Percentiles rank a stretch among this genome's conserved stretches.
Conservation (phyloP, 1,139 yeast species). For the Zhuliangozyma blackwelliae region DNA sequence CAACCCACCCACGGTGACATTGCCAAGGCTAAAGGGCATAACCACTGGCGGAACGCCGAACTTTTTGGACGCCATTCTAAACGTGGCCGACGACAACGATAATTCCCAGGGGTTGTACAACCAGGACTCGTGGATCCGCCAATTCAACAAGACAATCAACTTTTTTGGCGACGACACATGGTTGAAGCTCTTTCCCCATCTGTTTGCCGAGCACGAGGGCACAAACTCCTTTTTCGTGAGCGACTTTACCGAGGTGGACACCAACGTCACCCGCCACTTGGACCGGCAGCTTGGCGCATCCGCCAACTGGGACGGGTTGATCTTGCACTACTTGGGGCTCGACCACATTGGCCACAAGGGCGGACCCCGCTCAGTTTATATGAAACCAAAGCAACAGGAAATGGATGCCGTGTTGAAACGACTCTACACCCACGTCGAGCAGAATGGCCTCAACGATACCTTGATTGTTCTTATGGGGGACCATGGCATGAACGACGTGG, state of each 20-base stretch:
- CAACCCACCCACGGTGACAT: conserved; percentile 81
- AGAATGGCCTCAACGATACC: conserved; percentile 27
- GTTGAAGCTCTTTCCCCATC: conserved; percentile 78
- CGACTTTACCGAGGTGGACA: conserved; percentile 90
- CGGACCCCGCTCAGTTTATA: conserved; percentile 76
- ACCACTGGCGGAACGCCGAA: conserved; percentile 81
- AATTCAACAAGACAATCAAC: conserved; percentile 57
- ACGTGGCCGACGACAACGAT: conserved; percentile 86
- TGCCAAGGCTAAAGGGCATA: conserved; percentile 74
- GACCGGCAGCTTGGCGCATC: conserved; percentile 44
- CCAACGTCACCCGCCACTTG: conserved; percentile 87
- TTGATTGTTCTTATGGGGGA: conserved; percentile 82
- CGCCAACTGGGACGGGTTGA: conserved; percentile 73
- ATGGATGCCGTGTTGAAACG: conserved; percentile 67
- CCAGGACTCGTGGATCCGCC: conserved; percentile 87
- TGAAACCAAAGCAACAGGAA: conserved; percentile 78
- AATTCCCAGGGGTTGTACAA: conserved; percentile 65
- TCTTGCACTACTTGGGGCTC: conserved; percentile 85
- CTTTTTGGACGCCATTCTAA: conserved; percentile 81
- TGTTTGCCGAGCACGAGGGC: conserved; percentile 69
- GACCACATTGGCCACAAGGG: conserved; percentile 98
- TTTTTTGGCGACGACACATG: conserved; percentile 98
- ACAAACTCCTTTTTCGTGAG: conserved; percentile 92
- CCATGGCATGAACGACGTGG: conserved; percentile 92
- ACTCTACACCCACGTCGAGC: conserved; percentile 42